Evolutionary conservation across 176 grass and related monocot genomes (phyloP), one percentile per base, ranked within the genome.

Genomic region (Triticum monococcum): DNA sequence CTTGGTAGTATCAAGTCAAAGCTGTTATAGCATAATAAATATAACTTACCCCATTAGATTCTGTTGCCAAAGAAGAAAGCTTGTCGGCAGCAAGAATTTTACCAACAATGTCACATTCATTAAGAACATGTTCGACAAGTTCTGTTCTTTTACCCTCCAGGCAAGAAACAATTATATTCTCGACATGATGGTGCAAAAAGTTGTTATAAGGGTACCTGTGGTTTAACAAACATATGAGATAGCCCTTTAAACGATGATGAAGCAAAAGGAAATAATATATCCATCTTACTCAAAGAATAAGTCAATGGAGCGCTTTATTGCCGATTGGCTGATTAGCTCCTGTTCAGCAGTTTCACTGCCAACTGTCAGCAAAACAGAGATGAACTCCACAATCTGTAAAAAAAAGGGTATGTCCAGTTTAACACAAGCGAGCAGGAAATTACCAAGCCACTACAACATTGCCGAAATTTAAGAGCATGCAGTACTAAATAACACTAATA

Each of bases 121-220:
- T 85, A 83, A 97, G 87, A 86, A 97, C 87, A 89, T 99, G 97
- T 38, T 97, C 97, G 80, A 97, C 87, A 59, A 99, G 83, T 81
- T 88, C 87, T 79, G 28, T 80, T 86, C 84, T 92, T 91, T 90
- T 94, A 89, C 90, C 81, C 90, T 96, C 97, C 72, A 99, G 90
- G 79, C 97, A 99, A 61, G 97, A 94, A 72, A 94, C 90, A 79
- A 97, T 83, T 75, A 97, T 90, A 84, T 93, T 96, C 89, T 96
- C 97, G 50, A 99, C 94, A 86, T 99, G 92, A 56, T 99, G 94
- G 68, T 97, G 97, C 88, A 99, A 84, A 87, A 99, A 99, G 64
- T 99, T 99, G 81, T 99, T 99, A 83, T 90, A 99, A 11, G 92
- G 77, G 64, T 99, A 99, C 97, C 97, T 99, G 75, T 30, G 80